phyloP scores from a whole-genome alignment of 495 filamentous ascomycete genomes.

The Aspergillus cristatus region DNA sequence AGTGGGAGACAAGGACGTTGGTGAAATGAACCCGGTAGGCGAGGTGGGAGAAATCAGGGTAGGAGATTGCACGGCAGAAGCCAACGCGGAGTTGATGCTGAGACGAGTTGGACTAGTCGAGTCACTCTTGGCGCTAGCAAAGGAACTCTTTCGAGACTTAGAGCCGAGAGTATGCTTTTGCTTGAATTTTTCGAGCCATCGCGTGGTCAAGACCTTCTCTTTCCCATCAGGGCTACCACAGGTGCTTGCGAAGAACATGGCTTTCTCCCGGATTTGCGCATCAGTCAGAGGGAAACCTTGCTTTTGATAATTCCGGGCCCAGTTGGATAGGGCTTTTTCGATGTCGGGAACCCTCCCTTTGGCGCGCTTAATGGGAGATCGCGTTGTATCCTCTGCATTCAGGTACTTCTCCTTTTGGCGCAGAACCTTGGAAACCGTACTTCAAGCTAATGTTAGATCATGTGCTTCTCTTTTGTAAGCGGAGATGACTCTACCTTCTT shows the following conservation, averaged over 20 bases:
- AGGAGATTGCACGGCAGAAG: slow-evolving; percentile 57
- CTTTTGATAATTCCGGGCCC: slow-evolving; percentile 72
- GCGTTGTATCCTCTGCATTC: slow-evolving; percentile 73
- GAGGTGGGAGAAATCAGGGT: slow-evolving; percentile 64
- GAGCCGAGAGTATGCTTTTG: slow-evolving; percentile 74
- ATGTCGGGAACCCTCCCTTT: slow-evolving; percentile 94
- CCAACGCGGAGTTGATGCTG: slow-evolving; percentile 40
- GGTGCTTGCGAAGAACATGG: slow-evolving; percentile 72
- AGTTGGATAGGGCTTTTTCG: slow-evolving; percentile 87
- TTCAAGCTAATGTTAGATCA: slow-evolving; percentile 36
- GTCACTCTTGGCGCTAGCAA: slow-evolving; percentile 46
- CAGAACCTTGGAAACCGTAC: slow-evolving; percentile 96
- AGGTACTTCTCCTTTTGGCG: slow-evolving; percentile 97
- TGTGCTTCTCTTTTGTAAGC: background rate
- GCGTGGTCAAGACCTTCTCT: slow-evolving; percentile 60
- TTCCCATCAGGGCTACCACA: slow-evolving; percentile 68
- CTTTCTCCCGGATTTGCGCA: slow-evolving; percentile 79
- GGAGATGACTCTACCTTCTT: slow-evolving; percentile 62
- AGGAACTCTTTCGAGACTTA: slow-evolving; percentile 60
- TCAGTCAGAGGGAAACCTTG: slow-evolving; percentile 72
- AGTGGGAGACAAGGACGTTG: slow-evolving; percentile 56
- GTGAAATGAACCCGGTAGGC: slow-evolving; percentile 50
- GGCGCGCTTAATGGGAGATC: slow-evolving; percentile 77
- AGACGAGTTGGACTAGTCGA: slow-evolving; percentile 32
- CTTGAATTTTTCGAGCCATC: slow-evolving; percentile 96